Conservation (phyloP, 495 filamentous ascomycete genomes). For the Trichoderma gamsii region DNA sequence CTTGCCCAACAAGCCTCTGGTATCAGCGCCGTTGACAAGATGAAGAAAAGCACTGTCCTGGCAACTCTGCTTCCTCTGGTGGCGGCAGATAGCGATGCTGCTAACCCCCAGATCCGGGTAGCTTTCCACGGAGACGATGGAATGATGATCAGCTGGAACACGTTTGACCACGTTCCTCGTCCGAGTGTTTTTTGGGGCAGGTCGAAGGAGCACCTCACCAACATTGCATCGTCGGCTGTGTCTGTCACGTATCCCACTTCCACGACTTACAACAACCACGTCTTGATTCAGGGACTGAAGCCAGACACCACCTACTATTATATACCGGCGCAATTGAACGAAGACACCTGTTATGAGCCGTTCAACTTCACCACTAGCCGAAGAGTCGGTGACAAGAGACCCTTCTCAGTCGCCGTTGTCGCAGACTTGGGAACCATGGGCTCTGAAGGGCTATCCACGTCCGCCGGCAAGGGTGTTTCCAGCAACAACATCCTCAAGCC, state of each 20-base stretch:
- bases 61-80: not conserved
- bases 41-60: conserved; percentile 2
- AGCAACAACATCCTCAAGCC: conserved; percentile 24
- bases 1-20: not conserved
- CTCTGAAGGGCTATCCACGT: conserved; percentile 26
- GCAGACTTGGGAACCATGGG: conserved; percentile 49
- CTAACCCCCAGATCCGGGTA: not conserved
- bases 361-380: conserved; percentile 28
- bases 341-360: conserved; percentile 17
- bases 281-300: conserved; percentile 34
- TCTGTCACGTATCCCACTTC: conserved; percentile 47
- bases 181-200: conserved; percentile 43
- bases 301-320: conserved; percentile 50
- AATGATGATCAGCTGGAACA: conserved; percentile 44
- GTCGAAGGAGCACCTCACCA: conserved; percentile 24
- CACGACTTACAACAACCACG: conserved; percentile 47
- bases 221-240: conserved; percentile 29
- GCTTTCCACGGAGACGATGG: conserved; percentile 12
- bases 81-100: not conserved
- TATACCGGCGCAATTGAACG: conserved; percentile 19
- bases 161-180: conserved; percentile 32
- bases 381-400: conserved; percentile 36
- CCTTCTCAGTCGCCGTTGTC: conserved; percentile 44
- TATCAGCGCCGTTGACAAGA: not conserved
- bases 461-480: conserved; percentile 23